These are phyloP conservation scores for Auricularia cornea DNA, from an alignment of 768 basidiomycete species.

Conservation along the genomic window DNA sequence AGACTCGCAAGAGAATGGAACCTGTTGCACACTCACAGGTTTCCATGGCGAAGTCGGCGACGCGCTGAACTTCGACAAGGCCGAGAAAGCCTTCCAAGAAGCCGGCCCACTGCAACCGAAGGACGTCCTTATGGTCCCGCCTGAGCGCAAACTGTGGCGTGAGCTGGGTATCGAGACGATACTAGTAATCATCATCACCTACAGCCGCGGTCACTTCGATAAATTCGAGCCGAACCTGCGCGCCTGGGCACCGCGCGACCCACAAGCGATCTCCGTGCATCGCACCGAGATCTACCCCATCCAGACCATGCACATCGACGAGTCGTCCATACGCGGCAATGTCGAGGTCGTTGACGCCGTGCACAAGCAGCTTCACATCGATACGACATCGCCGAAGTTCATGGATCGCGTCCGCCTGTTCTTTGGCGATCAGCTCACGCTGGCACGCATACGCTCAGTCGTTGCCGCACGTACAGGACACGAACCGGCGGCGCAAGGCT, in stretches of 20 bases:
- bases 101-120: too few relatives aligned
- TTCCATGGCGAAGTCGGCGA: constrained; percentile 19
- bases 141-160: too few relatives aligned
- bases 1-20: constrained; percentile 30
- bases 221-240: constrained; percentile 16
- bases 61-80: constrained; percentile 18
- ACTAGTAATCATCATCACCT: constrained; percentile 17
- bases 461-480: constrained; percentile 25
- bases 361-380: constrained; percentile 17
- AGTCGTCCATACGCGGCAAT: constrained; percentile 28
- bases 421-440: constrained; percentile 30
- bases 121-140: too few relatives aligned
- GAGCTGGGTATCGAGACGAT: too few relatives aligned
- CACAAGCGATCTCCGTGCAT: constrained; percentile 21
- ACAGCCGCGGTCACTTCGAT: constrained; percentile 24
- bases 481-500: constrained; percentile 17
- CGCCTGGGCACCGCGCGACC: constrained; percentile 12
- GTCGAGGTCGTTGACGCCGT: constrained; percentile 25
- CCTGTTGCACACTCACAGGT: constrained; percentile 26
- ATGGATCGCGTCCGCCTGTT: constrained; percentile 7
- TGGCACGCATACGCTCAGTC: constrained; percentile 26
- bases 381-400: constrained; percentile 5
- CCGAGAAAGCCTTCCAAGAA: constrained; percentile 6
- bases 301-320: constrained; percentile 29
- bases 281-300: constrained; percentile 23